Evolutionary conservation across 768 basidiomycete species (phyloP).

Genomic region (Tubosaeta brunneosetosa): DNA sequence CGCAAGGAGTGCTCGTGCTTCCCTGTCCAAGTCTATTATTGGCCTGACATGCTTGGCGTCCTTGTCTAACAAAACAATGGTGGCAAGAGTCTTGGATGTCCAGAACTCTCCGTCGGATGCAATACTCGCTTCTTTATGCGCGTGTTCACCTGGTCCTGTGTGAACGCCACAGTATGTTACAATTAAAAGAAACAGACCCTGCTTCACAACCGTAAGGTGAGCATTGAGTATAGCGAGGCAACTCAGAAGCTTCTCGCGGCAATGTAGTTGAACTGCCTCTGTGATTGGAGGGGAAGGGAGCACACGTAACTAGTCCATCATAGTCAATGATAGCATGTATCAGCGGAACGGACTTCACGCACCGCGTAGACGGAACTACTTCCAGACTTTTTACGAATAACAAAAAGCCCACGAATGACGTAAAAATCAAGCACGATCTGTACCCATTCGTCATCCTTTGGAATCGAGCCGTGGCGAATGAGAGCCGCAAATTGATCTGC

Average conservation of each 20-base stretch:
- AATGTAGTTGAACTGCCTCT: constrained; percentile 61
- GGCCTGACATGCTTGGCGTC: constrained; percentile 64
- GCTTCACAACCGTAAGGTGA: constrained; percentile 47
- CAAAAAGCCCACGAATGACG: constrained; percentile 74
- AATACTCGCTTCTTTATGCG: constrained; percentile 52
- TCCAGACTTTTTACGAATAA: constrained; percentile 65
- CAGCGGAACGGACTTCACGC: constrained; percentile 26
- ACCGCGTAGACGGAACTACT: constrained; percentile 60
- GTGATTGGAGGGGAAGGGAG: constrained; percentile 67
- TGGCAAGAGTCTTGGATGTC: constrained; percentile 61
- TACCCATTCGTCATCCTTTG: constrained; percentile 78
- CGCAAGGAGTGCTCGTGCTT: constrained; percentile 42
- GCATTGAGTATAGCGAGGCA: constrained; percentile 71
- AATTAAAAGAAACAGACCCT: constrained; percentile 36
- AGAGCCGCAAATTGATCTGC: constrained; percentile 80
- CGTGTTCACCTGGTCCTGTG: constrained; percentile 37
- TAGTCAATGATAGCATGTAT: background rate
- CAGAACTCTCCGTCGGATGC: constrained; percentile 76
- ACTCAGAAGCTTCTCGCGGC: constrained; percentile 64
- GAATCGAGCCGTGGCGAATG: constrained; percentile 73
- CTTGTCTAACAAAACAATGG: constrained; percentile 51
- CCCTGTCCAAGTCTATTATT: constrained; percentile 51
- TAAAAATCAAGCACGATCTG: constrained; percentile 76
- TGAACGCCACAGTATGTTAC: constrained; percentile 3
- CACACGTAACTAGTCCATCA: constrained; percentile 42